These are phyloP conservation scores for Phytophthora cryptogea DNA, from an alignment of 352 stramenopile species.

Conservation along the genomic window DNA sequence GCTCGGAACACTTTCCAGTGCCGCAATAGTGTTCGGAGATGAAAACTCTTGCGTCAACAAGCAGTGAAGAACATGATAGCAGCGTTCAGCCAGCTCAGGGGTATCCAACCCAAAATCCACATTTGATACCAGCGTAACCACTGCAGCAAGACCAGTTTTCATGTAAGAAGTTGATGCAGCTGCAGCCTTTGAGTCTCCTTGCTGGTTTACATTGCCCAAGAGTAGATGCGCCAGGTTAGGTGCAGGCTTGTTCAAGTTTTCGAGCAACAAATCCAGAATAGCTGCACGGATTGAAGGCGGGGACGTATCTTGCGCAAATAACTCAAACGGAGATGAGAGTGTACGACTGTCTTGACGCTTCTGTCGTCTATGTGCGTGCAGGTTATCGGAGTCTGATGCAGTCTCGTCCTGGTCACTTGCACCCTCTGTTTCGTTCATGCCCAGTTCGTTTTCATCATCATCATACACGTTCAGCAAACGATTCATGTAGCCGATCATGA, in stretches of 20 bases:
- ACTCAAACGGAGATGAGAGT: slow-evolving; percentile 52
- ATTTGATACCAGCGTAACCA: slow-evolving; percentile 77
- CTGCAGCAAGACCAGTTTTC: slow-evolving; percentile 64
- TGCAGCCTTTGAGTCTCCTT: slow-evolving; percentile 35
- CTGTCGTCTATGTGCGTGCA: slow-evolving; percentile 43
- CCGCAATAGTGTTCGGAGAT: slow-evolving; percentile 46
- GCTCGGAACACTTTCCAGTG: slow-evolving; percentile 65
- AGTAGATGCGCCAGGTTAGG: slow-evolving; percentile 80
- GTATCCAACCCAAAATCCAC: slow-evolving; percentile 69
- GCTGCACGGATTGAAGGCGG: slow-evolving; percentile 60
- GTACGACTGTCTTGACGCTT: slow-evolving; percentile 48
- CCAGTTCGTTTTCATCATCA: slow-evolving; percentile 42
- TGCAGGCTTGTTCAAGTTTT: slow-evolving; percentile 75
- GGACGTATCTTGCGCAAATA: slow-evolving; percentile 45
- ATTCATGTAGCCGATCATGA: slow-evolving; percentile 82
- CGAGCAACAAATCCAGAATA: slow-evolving; percentile 77
- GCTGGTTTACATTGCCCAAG: slow-evolving; percentile 57
- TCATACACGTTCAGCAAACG: slow-evolving; percentile 76
- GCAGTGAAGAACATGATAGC: slow-evolving; percentile 69
- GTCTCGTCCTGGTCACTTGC: slow-evolving; percentile 31
- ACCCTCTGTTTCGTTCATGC: slow-evolving; percentile 20
- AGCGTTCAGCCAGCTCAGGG: slow-evolving; percentile 64
- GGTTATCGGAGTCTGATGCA: slow-evolving; percentile 30
- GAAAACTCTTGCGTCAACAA: slow-evolving; percentile 76
- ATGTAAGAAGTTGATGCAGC: slow-evolving; percentile 34